These are phyloP conservation scores for Schizosaccharomyces osmophilus DNA, from an alignment of 805 yeast genomes.

Conservation along the genomic window DNA sequence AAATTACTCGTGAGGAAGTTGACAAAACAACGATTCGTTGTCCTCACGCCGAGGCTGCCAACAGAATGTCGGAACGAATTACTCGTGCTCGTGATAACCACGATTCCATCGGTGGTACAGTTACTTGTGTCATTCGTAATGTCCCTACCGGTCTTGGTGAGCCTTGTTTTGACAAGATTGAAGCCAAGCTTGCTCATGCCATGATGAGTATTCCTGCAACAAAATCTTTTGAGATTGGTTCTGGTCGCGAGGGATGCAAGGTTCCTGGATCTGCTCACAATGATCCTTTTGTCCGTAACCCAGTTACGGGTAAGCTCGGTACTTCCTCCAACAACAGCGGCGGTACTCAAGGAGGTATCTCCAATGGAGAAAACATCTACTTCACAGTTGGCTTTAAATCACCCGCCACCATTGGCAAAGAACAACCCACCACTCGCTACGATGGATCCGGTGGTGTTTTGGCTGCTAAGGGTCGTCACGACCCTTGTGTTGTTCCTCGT, in stretches of 20 bases:
- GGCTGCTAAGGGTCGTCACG: constrained; percentile 95
- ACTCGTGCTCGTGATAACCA: constrained; percentile 63
- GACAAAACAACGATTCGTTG: constrained; percentile 78
- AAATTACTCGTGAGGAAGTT: constrained; percentile 67
- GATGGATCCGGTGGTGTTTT: constrained; percentile 70
- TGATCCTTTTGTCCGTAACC: constrained; percentile 43
- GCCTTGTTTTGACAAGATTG: constrained; percentile 90
- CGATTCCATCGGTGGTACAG: constrained; percentile 94
- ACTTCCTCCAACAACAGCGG: constrained; percentile 84
- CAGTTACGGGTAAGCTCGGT: constrained; percentile 33
- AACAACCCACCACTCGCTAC: constrained; percentile 69
- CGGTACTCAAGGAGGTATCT: constrained; percentile 94
- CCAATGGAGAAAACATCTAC: constrained; percentile 87
- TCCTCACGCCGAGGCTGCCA: constrained; percentile 52
- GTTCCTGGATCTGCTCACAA: constrained; percentile 88
- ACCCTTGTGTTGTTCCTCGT: constrained; percentile 93
- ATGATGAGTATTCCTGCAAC: constrained; percentile 96
- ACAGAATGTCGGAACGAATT: constrained; percentile 62
- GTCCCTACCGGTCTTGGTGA: constrained; percentile 92
- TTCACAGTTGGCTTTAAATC: constrained; percentile 93
- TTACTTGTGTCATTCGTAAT: constrained; percentile 87
- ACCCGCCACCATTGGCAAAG: constrained; percentile 90
- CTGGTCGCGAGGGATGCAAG: constrained; percentile 75
- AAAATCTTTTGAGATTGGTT: constrained; percentile 92
- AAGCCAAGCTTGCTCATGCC: constrained; percentile 88